Percentiles rank a stretch among this genome's conserved stretches.
phyloP scores from a whole-genome alignment of 352 stramenopile species.

The Plasmopara halstedii region DNA sequence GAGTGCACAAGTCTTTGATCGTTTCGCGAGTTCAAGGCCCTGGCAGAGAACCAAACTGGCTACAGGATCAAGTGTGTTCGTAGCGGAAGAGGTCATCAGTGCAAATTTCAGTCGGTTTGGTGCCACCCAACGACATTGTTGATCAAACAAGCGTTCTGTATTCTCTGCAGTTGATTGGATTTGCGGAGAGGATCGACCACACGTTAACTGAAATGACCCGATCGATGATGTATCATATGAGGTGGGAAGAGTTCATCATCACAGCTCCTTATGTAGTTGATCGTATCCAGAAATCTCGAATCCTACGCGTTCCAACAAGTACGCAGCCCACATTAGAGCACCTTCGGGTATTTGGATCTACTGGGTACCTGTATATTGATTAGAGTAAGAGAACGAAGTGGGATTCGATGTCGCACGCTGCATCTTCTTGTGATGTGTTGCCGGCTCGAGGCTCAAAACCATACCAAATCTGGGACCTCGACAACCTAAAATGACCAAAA shows the following conservation, averaged over 20 bases:
- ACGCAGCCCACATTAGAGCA: neutral
- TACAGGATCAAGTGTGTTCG: neutral
- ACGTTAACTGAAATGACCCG: too few species aligned
- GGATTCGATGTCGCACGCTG: neutral
- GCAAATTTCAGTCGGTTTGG: neutral
- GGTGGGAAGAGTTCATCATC: neutral
- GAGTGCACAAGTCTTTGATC: neutral
- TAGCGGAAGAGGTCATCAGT: neutral
- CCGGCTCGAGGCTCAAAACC: neutral
- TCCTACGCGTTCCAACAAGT: neutral
- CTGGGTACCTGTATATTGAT: neutral
- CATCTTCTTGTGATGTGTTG: neutral
- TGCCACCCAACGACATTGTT: neutral
- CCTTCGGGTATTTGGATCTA: neutral
- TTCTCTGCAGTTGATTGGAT: neutral
- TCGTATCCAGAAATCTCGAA: neutral
- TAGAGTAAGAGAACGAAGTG: neutral
- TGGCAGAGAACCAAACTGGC: neutral
- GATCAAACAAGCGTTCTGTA: neutral
- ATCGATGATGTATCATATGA: too few species aligned
- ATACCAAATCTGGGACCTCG: neutral
- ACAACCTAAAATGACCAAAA: neutral
- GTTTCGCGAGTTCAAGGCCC: neutral
- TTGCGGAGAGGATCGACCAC: too few species aligned
- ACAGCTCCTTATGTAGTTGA: neutral